phyloP scores from a whole-genome alignment of 441 rosid species.

The Adansonia grandidieri region DNA sequence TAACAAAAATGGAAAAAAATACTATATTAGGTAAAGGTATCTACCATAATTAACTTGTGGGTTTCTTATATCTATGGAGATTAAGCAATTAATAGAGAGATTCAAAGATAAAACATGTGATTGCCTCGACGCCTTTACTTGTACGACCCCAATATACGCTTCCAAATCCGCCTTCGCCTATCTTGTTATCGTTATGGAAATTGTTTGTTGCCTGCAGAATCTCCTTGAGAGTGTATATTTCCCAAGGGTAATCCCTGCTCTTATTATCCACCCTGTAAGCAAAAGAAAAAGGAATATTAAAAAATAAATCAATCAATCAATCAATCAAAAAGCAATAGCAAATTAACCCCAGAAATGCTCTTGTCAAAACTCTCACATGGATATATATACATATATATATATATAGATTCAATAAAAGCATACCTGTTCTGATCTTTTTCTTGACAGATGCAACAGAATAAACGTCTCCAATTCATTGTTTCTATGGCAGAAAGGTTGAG shows the following conservation, averaged over 20 bases:
- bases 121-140: slow-evolving; percentile 48
- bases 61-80: background rate
- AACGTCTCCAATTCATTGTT: slow-evolving; percentile 33
- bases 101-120: background rate
- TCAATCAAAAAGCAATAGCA: background rate
- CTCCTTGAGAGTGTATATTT: slow-evolving; percentile 44
- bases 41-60: background rate
- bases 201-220: slow-evolving; percentile 50
- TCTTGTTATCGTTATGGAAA: slow-evolving; percentile 50
- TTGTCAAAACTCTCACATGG: too few relatives aligned
- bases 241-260: slow-evolving; percentile 53
- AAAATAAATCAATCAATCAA: too few relatives aligned
- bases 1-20: background rate
- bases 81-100: background rate
- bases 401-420: background rate
- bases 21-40: background rate
- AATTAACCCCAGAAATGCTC: background rate
- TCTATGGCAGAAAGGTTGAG: background rate
- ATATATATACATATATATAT: too few relatives aligned
- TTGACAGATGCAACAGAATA: slow-evolving; percentile 36
- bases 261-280: slow-evolving; percentile 25
- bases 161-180: slow-evolving; percentile 53
- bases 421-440: slow-evolving; percentile 32
- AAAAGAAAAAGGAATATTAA: background rate
- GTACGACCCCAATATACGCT: slow-evolving; percentile 54